phyloP scores from a whole-genome alignment of 805 yeast genomes.

The Metschnikowia dekortorum region DNA sequence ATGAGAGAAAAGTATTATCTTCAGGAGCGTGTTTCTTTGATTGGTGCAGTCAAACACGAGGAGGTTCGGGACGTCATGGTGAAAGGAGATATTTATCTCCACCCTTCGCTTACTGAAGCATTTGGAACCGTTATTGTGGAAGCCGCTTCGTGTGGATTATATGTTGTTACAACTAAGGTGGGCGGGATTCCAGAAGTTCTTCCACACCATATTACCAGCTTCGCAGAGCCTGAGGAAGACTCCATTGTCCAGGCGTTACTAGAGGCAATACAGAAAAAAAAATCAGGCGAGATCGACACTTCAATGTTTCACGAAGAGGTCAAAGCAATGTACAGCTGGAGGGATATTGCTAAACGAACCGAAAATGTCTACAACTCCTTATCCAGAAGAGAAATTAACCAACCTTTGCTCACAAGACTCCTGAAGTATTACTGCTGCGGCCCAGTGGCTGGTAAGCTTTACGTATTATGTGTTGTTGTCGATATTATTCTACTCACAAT shows the following conservation, averaged over 20 bases:
- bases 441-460: constrained; percentile 81
- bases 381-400: constrained; percentile 38
- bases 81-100: constrained; percentile 87
- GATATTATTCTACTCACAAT: constrained; percentile 64
- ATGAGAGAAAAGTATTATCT: constrained; percentile 83
- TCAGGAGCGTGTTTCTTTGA: constrained; percentile 80
- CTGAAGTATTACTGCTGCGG: constrained; percentile 66
- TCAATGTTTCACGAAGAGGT: constrained; percentile 74
- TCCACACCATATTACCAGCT: constrained; percentile 89
- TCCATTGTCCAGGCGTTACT: constrained; percentile 69
- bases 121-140: constrained; percentile 96
- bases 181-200: constrained; percentile 98
- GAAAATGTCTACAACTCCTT: constrained; percentile 68
- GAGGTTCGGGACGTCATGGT: constrained; percentile 91
- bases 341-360: constrained; percentile 80
- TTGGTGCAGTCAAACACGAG: constrained; percentile 89
- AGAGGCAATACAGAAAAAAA: constrained; percentile 61
- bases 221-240: constrained; percentile 84
- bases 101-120: constrained; percentile 93
- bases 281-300: constrained; percentile 61
- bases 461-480: constrained; percentile 72
- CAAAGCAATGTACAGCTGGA: constrained; percentile 85
- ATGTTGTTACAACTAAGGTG: constrained; percentile 91
- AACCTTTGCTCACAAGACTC: constrained; percentile 55
- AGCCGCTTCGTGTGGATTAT: constrained; percentile 93